Base-by-base conservation (phyloP, 306 rosid species). In the Castanopsis chinensis region DNA sequence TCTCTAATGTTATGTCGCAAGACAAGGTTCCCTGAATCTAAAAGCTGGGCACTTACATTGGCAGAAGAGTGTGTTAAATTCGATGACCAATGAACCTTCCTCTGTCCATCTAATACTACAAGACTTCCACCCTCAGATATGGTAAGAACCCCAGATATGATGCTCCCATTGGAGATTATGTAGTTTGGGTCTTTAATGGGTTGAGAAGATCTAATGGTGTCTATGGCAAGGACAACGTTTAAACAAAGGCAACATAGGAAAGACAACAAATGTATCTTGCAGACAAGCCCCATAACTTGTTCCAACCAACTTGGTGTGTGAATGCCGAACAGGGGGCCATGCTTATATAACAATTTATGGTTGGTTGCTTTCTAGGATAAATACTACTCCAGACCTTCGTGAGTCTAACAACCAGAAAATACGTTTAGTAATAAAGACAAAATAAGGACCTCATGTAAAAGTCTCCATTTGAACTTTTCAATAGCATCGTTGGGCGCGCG, bases 11-110 rank as follows among this genome's bases (percentile, higher is more conserved):
- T 33, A 5, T 33, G 83, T 55, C 28, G 5, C 23, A 86, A 37
- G 1, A 84, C 85, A 51, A 84, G 83, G 19, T 67, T 85, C 4
- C 93, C 89, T 0, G 58, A 65, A 56, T 89, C 91, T 28, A 41
- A 72, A 32, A 89, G 78, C 20, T 70, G 78, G 1, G 74, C 78
- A 2, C 3, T 83, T 14, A 83, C 25, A 74, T 81, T 83, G 8
- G 19, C 5, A 15, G 23, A 12, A 6, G 60, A 12, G 10, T 51
- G 74, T 27, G 84, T 11, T 5, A 83, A 53, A 41, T 52, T 78
- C 6, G 91, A 57, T 71, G 88, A 83, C 91, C 93, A 85, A 28
- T 82, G 0, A 0, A 68, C 21, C 2, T 1, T 1, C 43, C 80
- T 80, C 5, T 77, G 27, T 9, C 79, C 75, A 53, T 89, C 69